Conservation (phyloP, 305 asterid genomes). For the Fraxinus latifolia region DNA sequence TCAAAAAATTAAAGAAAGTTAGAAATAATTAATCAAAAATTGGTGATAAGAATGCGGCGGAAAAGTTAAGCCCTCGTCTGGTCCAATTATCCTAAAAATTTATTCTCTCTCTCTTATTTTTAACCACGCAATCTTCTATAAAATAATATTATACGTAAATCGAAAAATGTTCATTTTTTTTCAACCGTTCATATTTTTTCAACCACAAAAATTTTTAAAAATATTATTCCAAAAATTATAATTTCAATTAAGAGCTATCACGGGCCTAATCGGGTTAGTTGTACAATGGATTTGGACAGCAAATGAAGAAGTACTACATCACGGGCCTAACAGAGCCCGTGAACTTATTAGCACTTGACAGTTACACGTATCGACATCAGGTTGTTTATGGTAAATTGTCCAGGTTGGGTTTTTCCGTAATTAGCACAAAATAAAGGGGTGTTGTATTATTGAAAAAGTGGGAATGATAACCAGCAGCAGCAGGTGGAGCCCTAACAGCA, state of each 20-base stretch:
- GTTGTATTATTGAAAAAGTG: neutral
- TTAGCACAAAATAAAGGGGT: neutral
- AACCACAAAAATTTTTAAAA: too few species aligned
- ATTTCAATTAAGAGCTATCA: neutral
- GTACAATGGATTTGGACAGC: neutral
- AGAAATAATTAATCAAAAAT: too few species aligned
- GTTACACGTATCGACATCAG: neutral
- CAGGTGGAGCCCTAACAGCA: constrained; percentile 1
- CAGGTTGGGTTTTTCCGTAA: neutral
- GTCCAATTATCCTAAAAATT: too few species aligned
- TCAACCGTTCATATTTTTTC: too few species aligned
- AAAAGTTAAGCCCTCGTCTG: too few species aligned
- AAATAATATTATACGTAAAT: too few species aligned
- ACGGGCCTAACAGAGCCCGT: neutral
- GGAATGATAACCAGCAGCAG: neutral
- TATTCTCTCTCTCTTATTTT: too few species aligned
- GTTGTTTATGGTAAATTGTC: neutral
- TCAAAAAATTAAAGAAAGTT: too few species aligned
- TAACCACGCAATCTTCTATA: too few species aligned
- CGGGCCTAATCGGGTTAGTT: neutral
- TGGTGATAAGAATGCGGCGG: too few species aligned
- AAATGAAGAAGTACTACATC: neutral
- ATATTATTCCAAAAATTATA: too few species aligned
- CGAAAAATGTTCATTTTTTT: too few species aligned
- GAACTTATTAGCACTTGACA: neutral